These are phyloP conservation scores for Carex cristatella DNA, from an alignment of 176 grass and related monocot genomes.

Conservation along the genomic window DNA sequence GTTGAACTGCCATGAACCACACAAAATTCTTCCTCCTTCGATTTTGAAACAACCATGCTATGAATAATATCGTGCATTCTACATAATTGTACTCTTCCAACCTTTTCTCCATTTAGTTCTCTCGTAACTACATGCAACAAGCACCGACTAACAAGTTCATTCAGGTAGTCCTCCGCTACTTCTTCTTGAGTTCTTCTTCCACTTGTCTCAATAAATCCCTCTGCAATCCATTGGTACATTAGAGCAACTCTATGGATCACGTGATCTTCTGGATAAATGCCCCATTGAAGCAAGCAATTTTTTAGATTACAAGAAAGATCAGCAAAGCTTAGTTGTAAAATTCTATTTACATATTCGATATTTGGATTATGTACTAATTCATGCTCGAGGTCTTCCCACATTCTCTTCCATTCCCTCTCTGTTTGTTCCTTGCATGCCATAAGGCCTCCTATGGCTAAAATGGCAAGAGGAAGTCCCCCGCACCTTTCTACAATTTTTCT, in stretches of 20 bases:
- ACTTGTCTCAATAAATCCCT: background rate
- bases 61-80: background rate
- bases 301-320: background rate
- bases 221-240: background rate
- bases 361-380: background rate
- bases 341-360: background rate
- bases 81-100: background rate
- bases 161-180: background rate
- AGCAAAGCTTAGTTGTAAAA: background rate
- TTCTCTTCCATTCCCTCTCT: background rate
- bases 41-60: background rate
- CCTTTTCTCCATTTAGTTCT: no score
- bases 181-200: background rate
- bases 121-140: background rate
- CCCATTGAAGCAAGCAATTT: background rate
- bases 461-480: background rate
- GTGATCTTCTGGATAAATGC: background rate
- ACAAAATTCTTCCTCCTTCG: slow-evolving; percentile 1
- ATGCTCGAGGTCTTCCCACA: background rate
- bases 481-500: background rate
- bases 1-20: background rate
- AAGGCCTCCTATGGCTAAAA: background rate
- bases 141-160: slow-evolving; percentile 3
- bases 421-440: background rate
- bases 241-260: accelerated